These are phyloP conservation scores for Cryphonectria parasitica DNA, from an alignment of 2,329 filamentous ascomycete genomes.

Conservation along the genomic window DNA sequence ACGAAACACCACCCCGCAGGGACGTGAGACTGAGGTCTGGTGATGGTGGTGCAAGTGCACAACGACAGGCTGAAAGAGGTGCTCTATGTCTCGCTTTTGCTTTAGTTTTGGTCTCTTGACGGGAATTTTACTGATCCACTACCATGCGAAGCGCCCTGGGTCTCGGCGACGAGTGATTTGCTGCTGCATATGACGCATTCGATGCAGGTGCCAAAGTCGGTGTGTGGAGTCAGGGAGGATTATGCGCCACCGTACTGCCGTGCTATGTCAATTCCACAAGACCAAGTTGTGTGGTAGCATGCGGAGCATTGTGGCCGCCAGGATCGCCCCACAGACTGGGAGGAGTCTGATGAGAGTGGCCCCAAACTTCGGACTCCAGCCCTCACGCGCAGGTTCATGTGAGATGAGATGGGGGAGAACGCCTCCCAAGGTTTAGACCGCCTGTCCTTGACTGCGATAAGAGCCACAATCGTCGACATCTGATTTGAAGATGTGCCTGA, in stretches of 20 bases:
- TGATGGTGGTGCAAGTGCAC: background rate
- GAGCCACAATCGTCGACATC: background rate
- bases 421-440: background rate
- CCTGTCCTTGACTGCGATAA: background rate
- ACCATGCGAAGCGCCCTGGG: background rate
- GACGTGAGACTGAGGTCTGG: slow-evolving; percentile 1
- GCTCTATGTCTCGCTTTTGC: background rate
- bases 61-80: background rate
- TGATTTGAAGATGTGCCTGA: background rate
- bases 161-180: slow-evolving; percentile 8
- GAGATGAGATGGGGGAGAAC: background rate
- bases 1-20: background rate
- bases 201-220: slow-evolving; percentile 25
- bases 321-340: slow-evolving; percentile 9
- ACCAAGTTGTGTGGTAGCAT: slow-evolving; percentile 5
- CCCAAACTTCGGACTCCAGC: background rate
- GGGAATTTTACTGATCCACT: slow-evolving; percentile 2
- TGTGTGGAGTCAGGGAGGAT: slow-evolving; percentile 26
- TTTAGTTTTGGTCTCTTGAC: slow-evolving; percentile 17
- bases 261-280: background rate
- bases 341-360: background rate
- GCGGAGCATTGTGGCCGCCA: slow-evolving; percentile 26
- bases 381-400: background rate
- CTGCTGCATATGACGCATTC: slow-evolving; percentile 26
- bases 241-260: slow-evolving; percentile 19